Conservation (phyloP, 2,329 filamentous ascomycete species). For the Pyricularia grisea region DNA sequence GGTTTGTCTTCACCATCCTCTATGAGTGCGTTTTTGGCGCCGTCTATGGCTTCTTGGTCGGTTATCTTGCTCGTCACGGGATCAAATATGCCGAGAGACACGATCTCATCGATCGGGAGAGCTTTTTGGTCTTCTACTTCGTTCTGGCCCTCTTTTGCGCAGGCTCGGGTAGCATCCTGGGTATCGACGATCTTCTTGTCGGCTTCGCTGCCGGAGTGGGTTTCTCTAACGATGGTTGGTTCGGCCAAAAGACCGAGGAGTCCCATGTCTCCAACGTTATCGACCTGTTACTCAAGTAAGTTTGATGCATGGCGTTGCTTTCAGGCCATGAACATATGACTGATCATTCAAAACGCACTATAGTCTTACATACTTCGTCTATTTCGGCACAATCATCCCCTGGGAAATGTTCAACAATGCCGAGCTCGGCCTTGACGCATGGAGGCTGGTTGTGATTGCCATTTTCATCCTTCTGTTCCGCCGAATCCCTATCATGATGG, state of each 20-base stretch:
- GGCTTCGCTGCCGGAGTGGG: slow-evolving; percentile 95
- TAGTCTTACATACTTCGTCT: slow-evolving; percentile 86
- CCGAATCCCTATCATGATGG: slow-evolving; percentile 88
- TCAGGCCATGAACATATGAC: neutral
- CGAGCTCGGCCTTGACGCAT: slow-evolving; percentile 66
- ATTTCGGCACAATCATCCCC: slow-evolving; percentile 92
- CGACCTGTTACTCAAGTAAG: slow-evolving; percentile 75
- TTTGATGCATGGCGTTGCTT: slow-evolving; percentile 8
- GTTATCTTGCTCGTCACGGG: slow-evolving; percentile 81
- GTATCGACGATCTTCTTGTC: slow-evolving; percentile 86
- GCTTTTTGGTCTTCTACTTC: slow-evolving; percentile 98
- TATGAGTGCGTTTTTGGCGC: slow-evolving; percentile 96
- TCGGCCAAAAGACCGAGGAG: slow-evolving; percentile 95
- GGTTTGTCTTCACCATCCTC: slow-evolving; percentile 80
- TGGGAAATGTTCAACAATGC: slow-evolving; percentile 84
- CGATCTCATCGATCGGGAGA: slow-evolving; percentile 88
- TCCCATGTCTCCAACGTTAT: slow-evolving; percentile 99
- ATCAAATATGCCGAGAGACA: slow-evolving; percentile 81
- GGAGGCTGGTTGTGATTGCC: slow-evolving; percentile 90
- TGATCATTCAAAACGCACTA: neutral
- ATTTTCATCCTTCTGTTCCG: slow-evolving; percentile 91
- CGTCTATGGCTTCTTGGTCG: slow-evolving; percentile 76
- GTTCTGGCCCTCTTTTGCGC: slow-evolving; percentile 92
- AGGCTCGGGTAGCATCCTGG: slow-evolving; percentile 82
- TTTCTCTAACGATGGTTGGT: slow-evolving; percentile 99